Base-by-base conservation (phyloP, 176 grass and related monocot genomes). In the Rhynchospora tenuis region DNA sequence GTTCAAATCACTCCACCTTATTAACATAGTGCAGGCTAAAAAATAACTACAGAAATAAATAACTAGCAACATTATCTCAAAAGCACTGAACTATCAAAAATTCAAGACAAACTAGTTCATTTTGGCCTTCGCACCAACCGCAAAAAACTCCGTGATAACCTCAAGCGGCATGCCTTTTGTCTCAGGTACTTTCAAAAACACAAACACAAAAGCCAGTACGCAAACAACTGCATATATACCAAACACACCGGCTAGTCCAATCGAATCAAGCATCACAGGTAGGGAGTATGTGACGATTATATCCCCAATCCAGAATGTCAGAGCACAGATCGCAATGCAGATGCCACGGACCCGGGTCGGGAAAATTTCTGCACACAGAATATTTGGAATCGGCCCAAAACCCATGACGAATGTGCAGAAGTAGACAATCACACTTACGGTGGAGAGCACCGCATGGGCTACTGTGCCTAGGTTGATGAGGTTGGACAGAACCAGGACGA, bases 331-430 rank as follows among this genome's bases (percentile, higher is more conserved):
- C 4, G 94, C 92, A 54, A 97, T 94, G 87, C 94, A 97, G 28
- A 94, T 66, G 43, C 94, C 92, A 1, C 94, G 94, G 24, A 94
- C 92, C 58, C 83, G 88, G 6, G 94, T 97, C 67, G 94, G 94
- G 83, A 97, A 97, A 75, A 96, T 96, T 75, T 96, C 93, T 24
- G 94, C 87, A 57, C 94, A 97, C 3, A 97, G 87, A 71, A 97
- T 94, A 80, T 97, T 97, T 61, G 94, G 94, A 62, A 94, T 70
- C 0, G 94, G 94, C 22, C 94, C 94, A 6, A 97, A 97, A 38
- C 92, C 94, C 94, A 92, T 97, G 83, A 97, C 94, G 5, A 97
- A 97, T 78, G 71, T 88, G 71, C 94, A 97, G 87, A 97, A 91
- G 81, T 97, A 97, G 50, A 91, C 50, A 48, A 92, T 89, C 78